Evolutionary conservation across 1,139 yeast species (phyloP), one percentile per base, ranked within the genome.

Genomic region (Starmera stellimalicola): DNA sequence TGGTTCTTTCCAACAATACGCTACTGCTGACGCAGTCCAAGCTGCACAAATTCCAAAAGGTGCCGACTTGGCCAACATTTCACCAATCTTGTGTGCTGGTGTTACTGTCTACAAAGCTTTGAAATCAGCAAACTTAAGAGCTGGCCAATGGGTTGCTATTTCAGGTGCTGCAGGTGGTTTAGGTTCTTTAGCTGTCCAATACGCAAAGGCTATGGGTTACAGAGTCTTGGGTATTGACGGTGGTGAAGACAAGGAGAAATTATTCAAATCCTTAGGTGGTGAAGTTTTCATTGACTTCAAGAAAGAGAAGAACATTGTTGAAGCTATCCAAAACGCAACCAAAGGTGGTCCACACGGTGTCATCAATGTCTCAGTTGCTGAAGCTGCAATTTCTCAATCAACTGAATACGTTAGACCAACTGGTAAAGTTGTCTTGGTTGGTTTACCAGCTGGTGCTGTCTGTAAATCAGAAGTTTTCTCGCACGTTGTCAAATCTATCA

Each of bases 101-200:
- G 68, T 74, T 55, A 74, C 80, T 36, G 80, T 73, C 34, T 74
- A 73, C 70, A 73, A 73, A 61, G 81, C 81, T 16, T 63, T 74
- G 56, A 73, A 74, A 62, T 68, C 77, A 35, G 78, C 80, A 34
- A 53, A 64, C 45, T 58, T 70, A 45, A 42, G 45, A 36, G 69
- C 78, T 38, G 81, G 81, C 44, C 66, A 73, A 51, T 73, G 77
- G 77, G 77, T 73, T 39, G 73, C 76, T 40, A 57, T 73, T 44
- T 70, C 78, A 33, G 81, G 81, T 60, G 80, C 78, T 41, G 78
- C 66, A 47, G 81, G 81, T 61, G 81, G 81, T 50, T 68, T 74
- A 52, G 81, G 81, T 50, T 69, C 80, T 33, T 59, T 74, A 41
- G 79, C 79, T 33, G 60, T 73, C 40, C 81, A 74, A 60, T 74